Conservation (phyloP, 805 yeast genomes). For the Kuraishia molischiana region DNA sequence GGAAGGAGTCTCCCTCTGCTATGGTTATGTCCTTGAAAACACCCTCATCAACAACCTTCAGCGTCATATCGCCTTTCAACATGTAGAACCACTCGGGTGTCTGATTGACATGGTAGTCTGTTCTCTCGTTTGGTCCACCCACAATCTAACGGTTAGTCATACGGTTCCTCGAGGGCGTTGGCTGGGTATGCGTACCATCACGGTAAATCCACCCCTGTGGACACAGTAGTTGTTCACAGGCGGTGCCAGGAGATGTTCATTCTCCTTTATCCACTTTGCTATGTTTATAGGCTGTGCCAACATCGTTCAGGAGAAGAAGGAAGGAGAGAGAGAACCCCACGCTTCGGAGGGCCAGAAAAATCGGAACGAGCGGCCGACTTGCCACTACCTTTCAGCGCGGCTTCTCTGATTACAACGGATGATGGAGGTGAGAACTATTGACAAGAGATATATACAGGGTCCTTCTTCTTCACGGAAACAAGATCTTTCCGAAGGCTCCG, state of each 20-base stretch:
- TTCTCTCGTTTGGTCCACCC: constrained; percentile 92
- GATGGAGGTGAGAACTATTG: no score
- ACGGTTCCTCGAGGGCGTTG: neutral
- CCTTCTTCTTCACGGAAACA: constrained; percentile 19
- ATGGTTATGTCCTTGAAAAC: constrained; percentile 67
- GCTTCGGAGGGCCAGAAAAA: no score
- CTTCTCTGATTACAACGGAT: neutral
- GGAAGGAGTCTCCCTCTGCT: constrained; percentile 79
- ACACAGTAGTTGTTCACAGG: constrained; percentile 89
- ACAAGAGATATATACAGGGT: constrained; percentile 3
- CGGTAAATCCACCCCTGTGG: constrained; percentile 86
- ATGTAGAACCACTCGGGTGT: constrained; percentile 93
- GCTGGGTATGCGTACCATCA: constrained; percentile 43
- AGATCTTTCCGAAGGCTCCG: constrained; percentile 22
- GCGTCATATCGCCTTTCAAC: constrained; percentile 77
- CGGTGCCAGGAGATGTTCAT: constrained; percentile 68
- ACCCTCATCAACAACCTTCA: constrained; percentile 75
- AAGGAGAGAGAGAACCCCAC: no score
- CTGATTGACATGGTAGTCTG: constrained; percentile 88
- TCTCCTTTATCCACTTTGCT: constrained; percentile 72
- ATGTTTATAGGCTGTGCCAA: constrained; percentile 66
- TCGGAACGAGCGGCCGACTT: no score
- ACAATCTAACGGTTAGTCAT: constrained; percentile 36
- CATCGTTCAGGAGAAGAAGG: constrained; percentile 20
- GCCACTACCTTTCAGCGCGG: no score